Evolutionary conservation across 2,329 filamentous ascomycete genomes (phyloP), one percentile per base, ranked within the genome.

Genomic region (Cryphonectria naterciae): DNA sequence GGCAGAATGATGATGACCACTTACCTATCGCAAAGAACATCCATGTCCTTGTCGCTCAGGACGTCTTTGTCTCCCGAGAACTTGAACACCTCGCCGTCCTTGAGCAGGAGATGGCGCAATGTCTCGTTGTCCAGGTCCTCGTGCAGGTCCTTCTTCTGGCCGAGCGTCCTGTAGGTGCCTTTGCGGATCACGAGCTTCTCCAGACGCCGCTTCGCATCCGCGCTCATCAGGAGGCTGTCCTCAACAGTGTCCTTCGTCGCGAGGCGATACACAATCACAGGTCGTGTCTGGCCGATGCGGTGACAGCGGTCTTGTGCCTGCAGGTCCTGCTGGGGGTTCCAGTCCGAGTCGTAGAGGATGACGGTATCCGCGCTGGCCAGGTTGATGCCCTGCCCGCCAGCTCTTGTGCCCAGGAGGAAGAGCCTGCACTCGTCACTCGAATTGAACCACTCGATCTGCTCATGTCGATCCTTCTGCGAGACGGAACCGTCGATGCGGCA

Each of bases 131-230:
- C 87, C 1, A 93, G 80, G 58, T 84, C 82, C 71, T 85, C 88
- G 67, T 77, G 83, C 66, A 81, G 76, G 68, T 85, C 83, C 75
- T 88, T 84, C 75, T 90, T 90, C 76, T 92, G 86, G 0, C 84
- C 85, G 81, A 94, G 89, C 15, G 87, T 90, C 74, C 87, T 89
- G 80, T 97, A 95, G 6, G 92, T 91, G 2, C 95, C 95, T 79
- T 98, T 98, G 73, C 95, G 93, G 77, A 99, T 99, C 8, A 99
- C 94, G 0, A 99, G 85, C 78, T 98, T 97, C 79, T 99, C 96
- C 0, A 99, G 86, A 1, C 95, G 88, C 0, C 96, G 91, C 81
- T 99, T 99, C 1, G 93, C 93, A 76, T 98, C 94, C 0, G 96
- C 96, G 46, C 93, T 94, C 76, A 94, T 88, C 0, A 98, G 88